Evolutionary conservation across 2,329 filamentous ascomycete genomes (phyloP), one percentile per base, ranked within the genome.

Genomic region (Colletotrichum sp.): DNA sequence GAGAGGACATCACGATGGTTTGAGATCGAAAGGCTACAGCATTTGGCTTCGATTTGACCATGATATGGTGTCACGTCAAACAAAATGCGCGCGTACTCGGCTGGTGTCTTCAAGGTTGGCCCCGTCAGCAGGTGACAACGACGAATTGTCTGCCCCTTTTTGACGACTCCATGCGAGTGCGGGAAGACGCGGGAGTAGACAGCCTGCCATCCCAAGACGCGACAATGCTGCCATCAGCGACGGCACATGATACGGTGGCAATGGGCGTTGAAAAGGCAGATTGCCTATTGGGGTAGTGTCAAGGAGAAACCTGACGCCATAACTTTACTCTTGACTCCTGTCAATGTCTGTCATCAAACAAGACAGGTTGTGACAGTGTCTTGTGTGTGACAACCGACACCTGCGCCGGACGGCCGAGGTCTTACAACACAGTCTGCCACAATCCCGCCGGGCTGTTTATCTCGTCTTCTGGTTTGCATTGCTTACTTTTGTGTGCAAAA

Each of bases 181-280:
- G 65, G 71, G 55, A 69, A 30, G 64, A 63, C 34, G n/a, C 49
- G 57, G 36, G 65, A n/a, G 63, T 39, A 25, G 57, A 63, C 68
- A 52, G 68, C 55, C 73, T 76, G 73, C 44, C 73, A 73, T 76
- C 73, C 73, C 73, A 76, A 76, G 62, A 29, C 32, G 39, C 39
- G 57, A 52, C 69, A 67, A 13, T 64, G 63, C 63, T 63, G 63
- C 73, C 16, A 65, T 36, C 34, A 64, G 63, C 73, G 64, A 73
- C 69, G 52, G 63, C 39, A 73, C 68, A 75, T 75, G 72, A 71
- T 75, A 75, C 72, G 49, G 29, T 39, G 62, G 62, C 72, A 62
- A 59, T 39, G n/a, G 22, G 34, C 52, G 39, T 55, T 44, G 34
- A 12, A n/a, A 34, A 62, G 61, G n/a, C 19, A 61, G n/a, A 8